Evolutionary conservation across 345 rosid species (phyloP).

Genomic region (Sonneratia caseolaris): DNA sequence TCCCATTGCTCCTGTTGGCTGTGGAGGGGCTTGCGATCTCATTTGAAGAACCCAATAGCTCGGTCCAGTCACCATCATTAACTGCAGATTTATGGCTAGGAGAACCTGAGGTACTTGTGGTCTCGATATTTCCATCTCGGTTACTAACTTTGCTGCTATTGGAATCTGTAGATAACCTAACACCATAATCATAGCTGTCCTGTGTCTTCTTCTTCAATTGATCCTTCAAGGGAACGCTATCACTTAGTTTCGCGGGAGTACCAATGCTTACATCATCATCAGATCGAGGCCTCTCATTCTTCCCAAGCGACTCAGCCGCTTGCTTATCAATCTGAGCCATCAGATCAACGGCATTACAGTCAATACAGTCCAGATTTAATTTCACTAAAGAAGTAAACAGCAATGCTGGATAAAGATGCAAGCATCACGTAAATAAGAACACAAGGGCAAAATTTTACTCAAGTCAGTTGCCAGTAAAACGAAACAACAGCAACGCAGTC

Average conservation of each 20-base stretch:
- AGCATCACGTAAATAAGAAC: background rate
- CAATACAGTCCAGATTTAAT: background rate
- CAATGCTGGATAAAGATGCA: background rate
- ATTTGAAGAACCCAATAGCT: constrained; percentile 49
- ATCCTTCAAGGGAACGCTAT: constrained; percentile 65
- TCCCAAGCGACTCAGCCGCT: constrained; percentile 84
- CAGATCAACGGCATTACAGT: constrained; percentile 10
- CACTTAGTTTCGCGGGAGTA: constrained; percentile 36
- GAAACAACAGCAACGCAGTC: background rate
- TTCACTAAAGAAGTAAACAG: background rate
- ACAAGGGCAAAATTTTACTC: background rate
- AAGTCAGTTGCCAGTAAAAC: background rate
- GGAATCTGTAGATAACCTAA: constrained; percentile 41
- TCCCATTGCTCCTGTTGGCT: constrained; percentile 28
- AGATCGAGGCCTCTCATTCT: constrained; percentile 52
- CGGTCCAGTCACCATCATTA: constrained; percentile 87
- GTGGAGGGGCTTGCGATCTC: constrained; percentile 21
- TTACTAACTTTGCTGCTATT: constrained; percentile 8
- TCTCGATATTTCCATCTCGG: constrained; percentile 24
- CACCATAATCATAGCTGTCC: constrained; percentile 24
- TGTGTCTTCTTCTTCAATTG: constrained; percentile 47
- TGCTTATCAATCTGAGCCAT: constrained; percentile 77
- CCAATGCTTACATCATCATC: constrained; percentile 42
- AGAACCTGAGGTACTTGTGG: constrained; percentile 12
- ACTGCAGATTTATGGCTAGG: constrained; percentile 34